Evolutionary conservation across 257 asterid genomes (phyloP), one percentile per base, ranked within the genome.

Genomic region (Cordia subcordata): DNA sequence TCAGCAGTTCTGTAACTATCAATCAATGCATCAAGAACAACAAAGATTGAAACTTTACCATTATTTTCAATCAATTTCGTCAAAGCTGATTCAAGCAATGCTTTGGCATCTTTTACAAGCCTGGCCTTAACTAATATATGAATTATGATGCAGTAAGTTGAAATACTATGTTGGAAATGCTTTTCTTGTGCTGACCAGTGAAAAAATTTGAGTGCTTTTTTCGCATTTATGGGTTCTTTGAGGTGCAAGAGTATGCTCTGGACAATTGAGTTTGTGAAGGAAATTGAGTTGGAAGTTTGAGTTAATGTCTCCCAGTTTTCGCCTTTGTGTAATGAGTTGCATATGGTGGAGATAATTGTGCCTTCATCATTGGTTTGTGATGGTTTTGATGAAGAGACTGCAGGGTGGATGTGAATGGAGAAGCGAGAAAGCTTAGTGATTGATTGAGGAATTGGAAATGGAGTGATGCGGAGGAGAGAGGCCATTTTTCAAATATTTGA

Each of bases 111-210:
- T 62, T 71, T 90, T 13, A 75, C 73, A 23, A 87, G 79, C 77
- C 77, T 75, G n/a, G 86, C 86, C 71, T 82, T 90, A 10, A 74
- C 88, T 68, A 87, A 74, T 71, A 90, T 87, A 72, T 90, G 97
- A 68, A 90, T 67, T 8, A 72, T 71, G 35, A 83, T 50, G 80
- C 87, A 85, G 66, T 83, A 87, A 49, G 38, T 46, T 0, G 81
- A 71, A 66, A 81, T 46, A 59, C 79, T 88, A 47, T 87, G 96
- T 49, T 53, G 57, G 33, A 68, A 58, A 44, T 68, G 60, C 69
- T 32, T 63, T 17, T 65, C 68, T 27, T 74, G 82, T 0, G 88
- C 73, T 4, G 95, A 76, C 94, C 95, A 87, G 55, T 87, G 91
- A 72, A 90, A 90, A 65, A 90, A 90, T 33, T 23, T 79, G 21